These are phyloP conservation scores for Candida dajiaensis DNA, from an alignment of 805 yeast genomes.

Conservation along the genomic window DNA sequence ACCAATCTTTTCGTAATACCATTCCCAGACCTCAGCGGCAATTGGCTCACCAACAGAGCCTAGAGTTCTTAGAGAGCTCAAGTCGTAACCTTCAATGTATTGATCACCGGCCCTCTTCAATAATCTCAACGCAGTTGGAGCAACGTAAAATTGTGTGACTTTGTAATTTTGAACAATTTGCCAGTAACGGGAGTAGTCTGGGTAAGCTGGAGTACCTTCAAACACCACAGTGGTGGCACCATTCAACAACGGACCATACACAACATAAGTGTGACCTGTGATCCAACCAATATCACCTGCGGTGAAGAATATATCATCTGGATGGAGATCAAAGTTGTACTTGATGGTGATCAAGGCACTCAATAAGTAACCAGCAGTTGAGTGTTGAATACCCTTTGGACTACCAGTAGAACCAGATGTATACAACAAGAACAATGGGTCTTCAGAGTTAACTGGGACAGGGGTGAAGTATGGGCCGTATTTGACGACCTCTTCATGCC, in stretches of 20 bases:
- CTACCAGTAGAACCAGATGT: slow-evolving; percentile 88
- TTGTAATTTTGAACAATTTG: slow-evolving; percentile 64
- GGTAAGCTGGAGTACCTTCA: slow-evolving; percentile 86
- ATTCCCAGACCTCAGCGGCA: slow-evolving; percentile 82
- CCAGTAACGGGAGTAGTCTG: slow-evolving; percentile 77
- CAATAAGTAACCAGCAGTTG: slow-evolving; percentile 73
- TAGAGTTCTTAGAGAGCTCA: slow-evolving; percentile 58
- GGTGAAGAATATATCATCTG: slow-evolving; percentile 70
- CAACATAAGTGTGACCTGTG: slow-evolving; percentile 80
- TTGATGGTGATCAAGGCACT: slow-evolving; percentile 71
- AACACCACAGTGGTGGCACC: slow-evolving; percentile 79
- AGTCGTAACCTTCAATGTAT: slow-evolving; percentile 54
- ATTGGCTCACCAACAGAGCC: slow-evolving; percentile 89
- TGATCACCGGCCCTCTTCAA: slow-evolving; percentile 69
- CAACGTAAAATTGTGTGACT: slow-evolving; percentile 77
- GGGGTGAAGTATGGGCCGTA: slow-evolving; percentile 69
- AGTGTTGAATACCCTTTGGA: slow-evolving; percentile 82
- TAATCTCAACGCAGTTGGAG: slow-evolving; percentile 77
- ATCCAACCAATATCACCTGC: slow-evolving; percentile 94
- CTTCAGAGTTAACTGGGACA: slow-evolving; percentile 71
- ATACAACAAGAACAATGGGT: slow-evolving; percentile 73
- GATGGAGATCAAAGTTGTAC: slow-evolving; percentile 71
- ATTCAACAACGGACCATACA: slow-evolving; percentile 71
- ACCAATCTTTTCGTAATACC: slow-evolving; percentile 74
- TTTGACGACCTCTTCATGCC: slow-evolving; percentile 66